Evolutionary conservation across 352 stramenopile species (phyloP).

Genomic region (Blastocystis sp.): DNA sequence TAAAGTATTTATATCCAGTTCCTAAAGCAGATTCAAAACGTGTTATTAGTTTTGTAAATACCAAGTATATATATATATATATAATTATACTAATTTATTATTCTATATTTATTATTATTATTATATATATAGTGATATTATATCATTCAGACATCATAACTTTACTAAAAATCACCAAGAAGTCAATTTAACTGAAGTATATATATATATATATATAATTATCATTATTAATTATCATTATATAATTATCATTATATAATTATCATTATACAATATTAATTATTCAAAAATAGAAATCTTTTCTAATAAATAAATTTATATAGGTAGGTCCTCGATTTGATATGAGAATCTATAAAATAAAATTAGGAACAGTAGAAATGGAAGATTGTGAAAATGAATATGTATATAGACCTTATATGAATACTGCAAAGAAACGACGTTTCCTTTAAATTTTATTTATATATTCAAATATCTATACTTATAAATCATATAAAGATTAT

Average conservation of each 20-base stretch:
- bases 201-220: no score
- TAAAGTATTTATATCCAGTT: conserved; percentile 95
- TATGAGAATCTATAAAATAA: conserved; percentile 80
- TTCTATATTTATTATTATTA: no score
- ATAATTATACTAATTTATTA: no score
- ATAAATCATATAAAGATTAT: no score
- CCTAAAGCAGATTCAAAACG: conserved; percentile 79
- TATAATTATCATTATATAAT: no score
- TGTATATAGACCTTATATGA: conserved; percentile 95
- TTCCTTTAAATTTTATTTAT: no score
- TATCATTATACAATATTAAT: no score
- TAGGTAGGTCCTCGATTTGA: conserved; percentile 91
- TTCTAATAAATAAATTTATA: conserved; percentile 71
- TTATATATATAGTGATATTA: conserved; percentile 63
- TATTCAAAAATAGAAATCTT: no score
- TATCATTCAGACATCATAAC: conserved; percentile 90
- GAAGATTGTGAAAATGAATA: conserved; percentile 97
- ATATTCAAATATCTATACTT: no score
- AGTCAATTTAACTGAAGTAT: conserved; percentile 1
- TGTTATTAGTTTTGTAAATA: conserved; percentile 88
- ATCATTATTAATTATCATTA: no score
- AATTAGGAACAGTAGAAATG: conserved; percentile 89
- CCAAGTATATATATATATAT: conserved; percentile 46
- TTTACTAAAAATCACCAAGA: conserved; percentile 37
- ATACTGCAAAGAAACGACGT: conserved; percentile 94